Evolutionary conservation across 768 basidiomycete species (phyloP), one percentile per base, ranked within the genome.

Genomic region (Serpula lacrymans): DNA sequence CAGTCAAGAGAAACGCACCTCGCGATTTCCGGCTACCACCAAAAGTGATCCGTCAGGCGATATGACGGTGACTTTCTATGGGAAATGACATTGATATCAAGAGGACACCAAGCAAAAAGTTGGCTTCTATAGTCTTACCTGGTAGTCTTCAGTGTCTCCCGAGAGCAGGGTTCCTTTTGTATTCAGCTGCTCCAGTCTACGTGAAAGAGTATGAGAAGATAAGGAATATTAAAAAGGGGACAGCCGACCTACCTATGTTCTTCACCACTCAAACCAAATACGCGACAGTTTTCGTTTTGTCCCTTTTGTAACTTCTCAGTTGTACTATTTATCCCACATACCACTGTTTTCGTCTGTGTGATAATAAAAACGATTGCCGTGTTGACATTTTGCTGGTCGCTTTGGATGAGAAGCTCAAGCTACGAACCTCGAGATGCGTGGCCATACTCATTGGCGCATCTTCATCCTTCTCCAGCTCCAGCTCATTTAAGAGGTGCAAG

Each of bases 401-500:
- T 27, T 45, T 12, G 30, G n/a, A 17, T 23, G 17, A 34, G 22
- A 27, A 2, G 16, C 13, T 11, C 20, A 21, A 21, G 6, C 43
- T 17, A 47, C 64, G 46, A 60, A 86, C 88, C 64, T 78, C 60
- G 7, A 69, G 61, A 56, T 85, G 65, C 10, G 78, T 75, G 13
- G 84, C 82, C 73, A 97, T 83, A 58, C 92, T 95, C 90, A 93
- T 97, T n/a, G 96, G 94, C 4, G 87, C 88, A 63, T 98, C 96
- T 58, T 94, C 94, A 25, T 81, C 85, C 22, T 62, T 74, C 40
- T 78, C 83, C 10, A 99, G 73, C 52, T 89, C 80, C 34, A 82
- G 69, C 59, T 96, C 91, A 50, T 77, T 62, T 18, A 82, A 57
- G 1, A 80, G 63, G 23, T 77, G 65, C 9, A 91, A 58, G 13